Conservation (phyloP, 805 yeast genomes). For the Wickerhamomyces hampshirensis region DNA sequence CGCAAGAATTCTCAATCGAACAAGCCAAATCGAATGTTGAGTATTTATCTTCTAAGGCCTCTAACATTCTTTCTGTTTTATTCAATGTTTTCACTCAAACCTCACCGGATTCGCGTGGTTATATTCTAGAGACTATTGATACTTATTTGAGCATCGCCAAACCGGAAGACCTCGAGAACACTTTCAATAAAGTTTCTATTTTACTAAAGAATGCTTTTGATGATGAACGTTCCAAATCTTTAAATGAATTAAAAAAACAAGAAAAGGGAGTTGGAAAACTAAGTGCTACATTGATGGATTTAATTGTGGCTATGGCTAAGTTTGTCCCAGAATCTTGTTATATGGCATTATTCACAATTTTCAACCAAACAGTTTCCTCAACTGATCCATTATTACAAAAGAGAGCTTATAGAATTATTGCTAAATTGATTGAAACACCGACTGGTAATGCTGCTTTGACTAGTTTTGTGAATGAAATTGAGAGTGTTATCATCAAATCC, state of each 20-base stretch:
- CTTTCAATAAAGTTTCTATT: slow-evolving; percentile 83
- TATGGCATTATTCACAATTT: slow-evolving; percentile 72
- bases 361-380: slow-evolving; percentile 58
- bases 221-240: slow-evolving; percentile 43
- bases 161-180: slow-evolving; percentile 58
- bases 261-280: slow-evolving; percentile 41
- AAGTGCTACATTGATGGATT: slow-evolving; percentile 86
- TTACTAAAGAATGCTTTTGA: slow-evolving; percentile 72
- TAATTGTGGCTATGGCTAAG: slow-evolving; percentile 81
- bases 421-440: slow-evolving; percentile 66
- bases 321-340: slow-evolving; percentile 71
- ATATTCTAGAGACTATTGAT: slow-evolving; percentile 81
- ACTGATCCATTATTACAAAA: slow-evolving; percentile 74
- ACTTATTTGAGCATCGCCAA: slow-evolving; percentile 69
- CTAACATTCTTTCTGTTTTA: slow-evolving; percentile 78
- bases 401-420: slow-evolving; percentile 77
- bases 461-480: slow-evolving; percentile 52
- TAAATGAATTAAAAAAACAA: slow-evolving; percentile 26
- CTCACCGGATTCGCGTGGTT: slow-evolving; percentile 75
- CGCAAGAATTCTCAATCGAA: slow-evolving; percentile 53
- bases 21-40: slow-evolving; percentile 54
- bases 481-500: slow-evolving; percentile 53
- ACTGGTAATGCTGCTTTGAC: slow-evolving; percentile 52
- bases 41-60: slow-evolving; percentile 59
- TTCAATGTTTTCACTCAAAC: slow-evolving; percentile 94